phyloP scores from a whole-genome alignment of 2,329 filamentous ascomycete species.

The Calonectria henricotiae region DNA sequence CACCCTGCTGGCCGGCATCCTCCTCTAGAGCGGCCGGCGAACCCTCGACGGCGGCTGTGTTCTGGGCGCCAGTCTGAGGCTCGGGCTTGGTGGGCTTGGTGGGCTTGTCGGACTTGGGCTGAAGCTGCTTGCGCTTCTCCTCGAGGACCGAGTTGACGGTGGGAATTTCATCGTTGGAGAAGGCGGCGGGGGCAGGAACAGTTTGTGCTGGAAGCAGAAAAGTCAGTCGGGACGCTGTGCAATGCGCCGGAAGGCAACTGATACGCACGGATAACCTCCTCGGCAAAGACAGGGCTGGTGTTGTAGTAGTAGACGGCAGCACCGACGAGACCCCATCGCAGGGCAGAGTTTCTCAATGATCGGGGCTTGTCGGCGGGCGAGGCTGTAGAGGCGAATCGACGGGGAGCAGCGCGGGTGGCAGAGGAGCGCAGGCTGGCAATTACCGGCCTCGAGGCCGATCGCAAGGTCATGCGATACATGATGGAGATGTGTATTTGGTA shows the following conservation, averaged over 20 bases:
- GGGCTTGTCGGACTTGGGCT: slow-evolving; percentile 53
- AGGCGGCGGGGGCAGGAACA: slow-evolving; percentile 65
- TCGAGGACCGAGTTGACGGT: slow-evolving; percentile 80
- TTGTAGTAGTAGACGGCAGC: slow-evolving; percentile 94
- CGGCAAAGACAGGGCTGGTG: slow-evolving; percentile 89
- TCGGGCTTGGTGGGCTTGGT: slow-evolving; percentile 50
- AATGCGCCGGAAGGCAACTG: background rate
- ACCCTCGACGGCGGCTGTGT: slow-evolving; percentile 50
- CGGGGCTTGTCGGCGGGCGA: slow-evolving; percentile 76
- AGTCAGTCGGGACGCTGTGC: slow-evolving; percentile 34
- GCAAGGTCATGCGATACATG: slow-evolving; percentile 71
- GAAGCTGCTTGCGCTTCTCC: slow-evolving; percentile 71
- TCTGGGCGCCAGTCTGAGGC: slow-evolving; percentile 52
- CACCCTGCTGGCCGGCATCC: slow-evolving; percentile 89
- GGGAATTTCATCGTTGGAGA: slow-evolving; percentile 71
- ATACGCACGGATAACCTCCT: slow-evolving; percentile 81
- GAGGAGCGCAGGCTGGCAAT: slow-evolving; percentile 62
- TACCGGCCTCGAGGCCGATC: slow-evolving; percentile 65
- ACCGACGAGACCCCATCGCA: slow-evolving; percentile 83
- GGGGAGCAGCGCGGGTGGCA: slow-evolving; percentile 59
- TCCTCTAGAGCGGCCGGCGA: slow-evolving; percentile 77
- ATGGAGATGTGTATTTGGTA: slow-evolving; percentile 19
- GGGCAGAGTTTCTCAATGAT: slow-evolving; percentile 84
- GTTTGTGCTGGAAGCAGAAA: slow-evolving; percentile 49
- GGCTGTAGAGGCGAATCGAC: slow-evolving; percentile 70